phyloP scores from a whole-genome alignment of 2,329 filamentous ascomycete genomes.

The Furcasterigmium furcatum region DNA sequence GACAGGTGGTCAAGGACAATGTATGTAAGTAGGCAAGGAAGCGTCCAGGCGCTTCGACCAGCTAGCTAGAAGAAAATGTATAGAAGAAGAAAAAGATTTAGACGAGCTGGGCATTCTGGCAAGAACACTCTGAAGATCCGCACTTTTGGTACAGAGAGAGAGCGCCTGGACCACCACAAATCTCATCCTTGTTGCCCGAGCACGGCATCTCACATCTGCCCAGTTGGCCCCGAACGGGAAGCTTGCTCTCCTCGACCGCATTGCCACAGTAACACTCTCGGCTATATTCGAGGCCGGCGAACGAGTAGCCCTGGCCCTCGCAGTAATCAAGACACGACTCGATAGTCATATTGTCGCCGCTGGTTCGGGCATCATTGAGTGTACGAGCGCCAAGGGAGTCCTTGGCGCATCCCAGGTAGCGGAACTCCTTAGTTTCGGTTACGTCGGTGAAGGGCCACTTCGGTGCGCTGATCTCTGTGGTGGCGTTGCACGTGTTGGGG shows the following conservation, averaged over 20 bases:
- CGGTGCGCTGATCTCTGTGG: slow-evolving; percentile 27
- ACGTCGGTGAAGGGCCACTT: slow-evolving; percentile 38
- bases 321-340: slow-evolving; percentile 24
- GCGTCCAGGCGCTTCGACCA: too few species aligned
- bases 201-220: slow-evolving; percentile 29
- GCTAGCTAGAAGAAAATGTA: background rate
- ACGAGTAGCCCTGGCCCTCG: slow-evolving; percentile 15
- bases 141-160: slow-evolving; percentile 29
- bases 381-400: slow-evolving; percentile 16
- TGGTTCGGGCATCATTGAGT: background rate
- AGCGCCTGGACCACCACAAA: slow-evolving; percentile 15
- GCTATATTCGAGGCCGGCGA: slow-evolving; percentile 31
- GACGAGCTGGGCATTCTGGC: slow-evolving; percentile 9
- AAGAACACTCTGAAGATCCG: slow-evolving; percentile 12
- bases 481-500: slow-evolving; percentile 27
- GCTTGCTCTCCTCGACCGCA: slow-evolving; percentile 15
- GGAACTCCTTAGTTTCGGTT: slow-evolving; percentile 40
- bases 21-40: too few species aligned
- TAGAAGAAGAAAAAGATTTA: background rate
- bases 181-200: background rate
- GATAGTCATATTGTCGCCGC: slow-evolving; percentile 24
- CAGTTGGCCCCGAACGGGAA: slow-evolving; percentile 30
- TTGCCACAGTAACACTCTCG: slow-evolving; percentile 32
- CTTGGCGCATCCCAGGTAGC: slow-evolving; percentile 46
- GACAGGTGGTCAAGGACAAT: too few species aligned